Evolutionary conservation across 2,329 filamentous ascomycete species (phyloP).

Genomic region (Lachnellula arida): DNA sequence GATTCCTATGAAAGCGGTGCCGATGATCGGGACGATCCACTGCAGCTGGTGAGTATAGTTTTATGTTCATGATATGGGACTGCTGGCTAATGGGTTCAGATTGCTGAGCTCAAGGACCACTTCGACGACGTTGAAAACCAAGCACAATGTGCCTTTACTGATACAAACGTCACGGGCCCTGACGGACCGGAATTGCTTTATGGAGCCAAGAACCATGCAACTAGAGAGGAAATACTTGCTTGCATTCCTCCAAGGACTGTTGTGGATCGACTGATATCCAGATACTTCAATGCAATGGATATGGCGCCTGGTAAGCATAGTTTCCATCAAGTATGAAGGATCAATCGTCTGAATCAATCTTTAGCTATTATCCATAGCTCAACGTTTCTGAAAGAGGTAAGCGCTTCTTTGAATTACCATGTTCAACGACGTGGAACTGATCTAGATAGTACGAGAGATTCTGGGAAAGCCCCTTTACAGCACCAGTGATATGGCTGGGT

Average conservation of each 20-base stretch:
- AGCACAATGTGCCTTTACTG: conserved; percentile 24
- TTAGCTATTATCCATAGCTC: conserved; percentile 48
- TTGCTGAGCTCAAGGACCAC: conserved; percentile 52
- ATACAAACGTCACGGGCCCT: not conserved
- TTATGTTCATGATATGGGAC: not conserved
- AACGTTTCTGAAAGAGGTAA: conserved; percentile 41
- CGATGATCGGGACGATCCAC: conserved; percentile 42
- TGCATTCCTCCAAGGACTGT: conserved; percentile 42
- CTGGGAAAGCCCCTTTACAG: conserved; percentile 18
- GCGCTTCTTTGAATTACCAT: conserved; percentile 7
- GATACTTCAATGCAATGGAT: conserved; percentile 48
- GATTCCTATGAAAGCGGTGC: conserved; percentile 37
- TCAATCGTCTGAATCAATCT: not conserved
- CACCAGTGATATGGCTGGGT: conserved; percentile 45
- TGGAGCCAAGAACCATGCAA: conserved; percentile 16
- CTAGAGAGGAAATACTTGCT: conserved; percentile 42
- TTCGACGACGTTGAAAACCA: conserved; percentile 38
- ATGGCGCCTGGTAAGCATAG: conserved; percentile 43
- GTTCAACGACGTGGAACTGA: not conserved
- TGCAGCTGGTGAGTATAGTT: conserved; percentile 20
- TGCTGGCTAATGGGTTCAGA: conserved; percentile 33
- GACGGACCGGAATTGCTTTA: conserved; percentile 6
- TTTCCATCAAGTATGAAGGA: not conserved
- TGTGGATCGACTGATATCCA: conserved; percentile 45
- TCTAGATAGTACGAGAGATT: conserved; percentile 22